Evolutionary conservation across 331 rosid genomes (phyloP), one percentile per base, ranked within the genome.

Genomic region (Rhamnella rubrinervis): DNA sequence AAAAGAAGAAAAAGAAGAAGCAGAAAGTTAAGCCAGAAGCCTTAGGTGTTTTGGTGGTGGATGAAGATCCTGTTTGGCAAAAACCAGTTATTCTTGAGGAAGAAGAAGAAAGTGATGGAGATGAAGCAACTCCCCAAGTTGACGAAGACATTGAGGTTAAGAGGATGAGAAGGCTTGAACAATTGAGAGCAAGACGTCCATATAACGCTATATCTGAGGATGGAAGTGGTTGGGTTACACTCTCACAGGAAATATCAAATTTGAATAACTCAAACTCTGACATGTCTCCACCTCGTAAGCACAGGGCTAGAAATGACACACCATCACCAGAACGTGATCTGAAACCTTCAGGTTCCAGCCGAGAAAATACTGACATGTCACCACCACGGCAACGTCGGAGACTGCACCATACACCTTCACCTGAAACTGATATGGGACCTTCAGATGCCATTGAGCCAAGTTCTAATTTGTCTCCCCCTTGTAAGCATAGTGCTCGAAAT

Each of bases 201-300:
- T 76, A 74, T 76, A 77, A 88, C 83, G 83, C 86, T 58, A 84
- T 93, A 72, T 87, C 92, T 1, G 96, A 90, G 72, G 98, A 93
- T 78, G 98, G 98, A 56, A 93, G 98, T 80, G 98, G 98, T 79
- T 93, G 98, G 97, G 75, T 93, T 81, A 57, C 92, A 17, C 89
- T 93, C 68, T 80, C 97, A 75, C 59, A 80, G 18, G 70, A 82
- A 17, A n/a, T 38, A 14, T 68, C 16, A 1, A 74, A 71, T 73
- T 68, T 79, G 68, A 59, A 39, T 51, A 53, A 70, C 60, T 67
- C 68, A 19, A 71, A 69, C 23, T 49, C 77, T 44, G 89, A 85
- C 72, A 72, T 83, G 63, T 87, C 97, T 76, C 97, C 96, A 70
- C 87, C 91, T 37, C 80, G 80, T 67, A 86, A 82, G 61, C 62